Base-by-base conservation (phyloP, 2,329 filamentous ascomycete species). In the Lojkania enalia region DNA sequence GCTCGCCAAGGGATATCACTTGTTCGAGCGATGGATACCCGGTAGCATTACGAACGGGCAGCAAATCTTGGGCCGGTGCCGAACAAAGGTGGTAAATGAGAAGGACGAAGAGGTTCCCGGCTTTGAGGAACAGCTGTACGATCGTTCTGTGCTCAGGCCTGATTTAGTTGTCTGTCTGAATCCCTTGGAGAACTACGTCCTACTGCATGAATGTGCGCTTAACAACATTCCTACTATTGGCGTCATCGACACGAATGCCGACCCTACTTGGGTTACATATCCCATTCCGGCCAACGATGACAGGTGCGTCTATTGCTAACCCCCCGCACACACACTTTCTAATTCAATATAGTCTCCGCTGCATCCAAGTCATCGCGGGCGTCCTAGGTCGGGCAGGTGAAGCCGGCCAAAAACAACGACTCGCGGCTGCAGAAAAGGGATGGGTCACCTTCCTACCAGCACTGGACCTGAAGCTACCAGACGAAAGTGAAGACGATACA, bases 201-300 rank as follows among this genome's bases (percentile, higher is more conserved):
- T 96, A 67, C 76, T 99, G 63, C 90, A 94, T 71, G 94, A 99
- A 76, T 97, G 94, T 69, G 88, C 87, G 0, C 69, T 90, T 46
- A 86, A 89, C 66, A 88, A 86, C 63, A 88, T 99, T 45, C 94
- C 94, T 1, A 97, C 94, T 0, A 94, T 99, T 61, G 94, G 92
- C 35, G 79, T 99, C 46, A 87, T 97, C 56, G 94, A 99, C 71
- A 97, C 94, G 1, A 88, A 99, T 70, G 86, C 85, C 2, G 88
- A 97, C 71, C 89, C 94, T 0, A 89, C 89, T 0, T 92, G 88
- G 83, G 90, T 97, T 39, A 97, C 94, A 3, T 99, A 99, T 67
- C 88, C 88, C 12, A 96, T 99, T 57, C 94, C 94, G 2, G 90
- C 90, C 39, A 99, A 99, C 69, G 94, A 99, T 66, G 94, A 99